These are phyloP conservation scores for Ganoderma sinense DNA, from an alignment of 1,284 basidiomycete species.

Conservation along the genomic window DNA sequence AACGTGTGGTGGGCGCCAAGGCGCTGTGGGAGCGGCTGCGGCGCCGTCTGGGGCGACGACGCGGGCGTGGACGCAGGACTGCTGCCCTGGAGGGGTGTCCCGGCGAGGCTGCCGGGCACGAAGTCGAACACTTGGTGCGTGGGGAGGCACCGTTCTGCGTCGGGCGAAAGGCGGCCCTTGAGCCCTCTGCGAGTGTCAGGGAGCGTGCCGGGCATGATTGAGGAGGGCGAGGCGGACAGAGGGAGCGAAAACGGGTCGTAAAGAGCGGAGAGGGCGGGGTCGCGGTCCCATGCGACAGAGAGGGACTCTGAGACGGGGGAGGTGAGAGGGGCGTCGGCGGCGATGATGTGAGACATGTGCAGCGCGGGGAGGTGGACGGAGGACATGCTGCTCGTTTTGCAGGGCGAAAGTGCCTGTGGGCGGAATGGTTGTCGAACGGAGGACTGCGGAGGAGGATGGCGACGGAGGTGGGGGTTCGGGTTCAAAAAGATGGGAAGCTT, in stretches of 20 bases:
- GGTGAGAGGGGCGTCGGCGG: slow-evolving; percentile 61
- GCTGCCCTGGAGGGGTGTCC: slow-evolving; percentile 16
- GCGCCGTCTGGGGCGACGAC: slow-evolving; percentile 33
- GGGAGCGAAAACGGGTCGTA: slow-evolving; percentile 48
- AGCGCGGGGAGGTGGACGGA: slow-evolving; percentile 48
- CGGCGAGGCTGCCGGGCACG: slow-evolving; percentile 18
- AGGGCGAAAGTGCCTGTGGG: slow-evolving; percentile 16
- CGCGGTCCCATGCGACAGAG: slow-evolving; percentile 53
- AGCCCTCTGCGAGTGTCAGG: slow-evolving; percentile 53
- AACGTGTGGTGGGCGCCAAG: slow-evolving; percentile 35
- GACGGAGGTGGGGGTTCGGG: slow-evolving; percentile 32
- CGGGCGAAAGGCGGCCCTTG: slow-evolving; percentile 57
- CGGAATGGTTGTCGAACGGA: slow-evolving; percentile 23
- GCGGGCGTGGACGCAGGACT: slow-evolving; percentile 38
- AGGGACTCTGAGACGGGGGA: slow-evolving; percentile 54
- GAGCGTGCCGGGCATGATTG: slow-evolving; percentile 46
- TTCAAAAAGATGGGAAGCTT: slow-evolving; percentile 32
- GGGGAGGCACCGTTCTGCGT: slow-evolving; percentile 64
- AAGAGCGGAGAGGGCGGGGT: slow-evolving; percentile 46
- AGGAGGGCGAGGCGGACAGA: slow-evolving; percentile 59
- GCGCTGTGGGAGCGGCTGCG: slow-evolving; percentile 44
- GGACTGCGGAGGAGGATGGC: slow-evolving; percentile 29
- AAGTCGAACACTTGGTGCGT: slow-evolving; percentile 78
- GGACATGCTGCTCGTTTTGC: slow-evolving; percentile 35
- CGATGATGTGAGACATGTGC: slow-evolving; percentile 63